Evolutionary conservation across 2,329 filamentous ascomycete species (phyloP), one percentile per base, ranked within the genome.

Genomic region (Apiospora saccharicola): DNA sequence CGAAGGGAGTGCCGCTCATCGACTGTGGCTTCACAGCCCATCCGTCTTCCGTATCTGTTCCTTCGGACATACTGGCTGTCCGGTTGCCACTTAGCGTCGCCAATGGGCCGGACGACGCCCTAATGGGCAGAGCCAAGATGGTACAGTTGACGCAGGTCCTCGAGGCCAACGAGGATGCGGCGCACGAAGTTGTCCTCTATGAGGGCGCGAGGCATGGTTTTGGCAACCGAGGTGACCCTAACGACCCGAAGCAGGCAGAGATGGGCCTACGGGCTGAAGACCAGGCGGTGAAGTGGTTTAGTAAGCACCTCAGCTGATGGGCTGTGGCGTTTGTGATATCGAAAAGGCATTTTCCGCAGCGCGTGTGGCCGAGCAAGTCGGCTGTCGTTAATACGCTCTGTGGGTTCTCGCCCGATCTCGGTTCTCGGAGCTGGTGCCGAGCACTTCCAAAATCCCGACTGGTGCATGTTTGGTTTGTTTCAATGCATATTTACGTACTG

Each of bases 1-100:
- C 75, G 1, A 74, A 76, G 30, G 74, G 75, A 19, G 13, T 44
- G 8, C 71, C 74, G 1, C 77, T 87, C 26, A 79, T 86, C 44
- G 82, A 86, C 75, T 84, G 81, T 26, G 83, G 77, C 1, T 85
- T 86, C 75, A 83, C 83, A 2, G 84, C 82, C 13, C 86, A 87
- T 75, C 85, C 86, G 1, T 82, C 79, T 4, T 72, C 81, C 24
- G 69, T 88, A 19, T 71, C 74, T 0, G 68, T 88, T 1, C 86
- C 86, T 0, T 76, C 47, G 16, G 85, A 88, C 71, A 80, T 85
- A 26, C 78, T 83, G 41, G 75, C 73, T 8, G 78, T 85, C 14
- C 75, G 70, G 24, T 72, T 78, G n/a, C 85, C 85, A 19, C 71
- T 84, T 26, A 82, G 80, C 68, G 78, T 86, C 57, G 80, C 80